phyloP scores from a whole-genome alignment of 225 moss, liverwort and hornwort genomes.

The Ulota crispa region DNA sequence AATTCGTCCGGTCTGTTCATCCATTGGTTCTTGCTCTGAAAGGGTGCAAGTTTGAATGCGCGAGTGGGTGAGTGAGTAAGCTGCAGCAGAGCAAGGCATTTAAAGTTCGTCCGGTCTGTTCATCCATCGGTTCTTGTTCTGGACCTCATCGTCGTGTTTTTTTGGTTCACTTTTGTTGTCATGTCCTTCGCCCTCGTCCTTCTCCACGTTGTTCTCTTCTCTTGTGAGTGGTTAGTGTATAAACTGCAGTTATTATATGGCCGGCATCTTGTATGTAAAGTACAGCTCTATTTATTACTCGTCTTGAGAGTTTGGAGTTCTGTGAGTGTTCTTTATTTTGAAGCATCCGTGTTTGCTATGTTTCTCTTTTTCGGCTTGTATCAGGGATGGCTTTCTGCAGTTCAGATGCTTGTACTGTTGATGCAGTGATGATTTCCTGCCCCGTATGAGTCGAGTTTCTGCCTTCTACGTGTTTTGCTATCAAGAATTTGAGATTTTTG shows the following conservation, averaged over 20 bases:
- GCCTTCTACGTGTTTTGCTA: background rate
- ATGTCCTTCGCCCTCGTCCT: slow-evolving; percentile 21
- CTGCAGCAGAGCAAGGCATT: slow-evolving; percentile 14
- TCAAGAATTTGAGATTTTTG: background rate
- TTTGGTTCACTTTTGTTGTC: slow-evolving; percentile 27
- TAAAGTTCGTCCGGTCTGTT: slow-evolving; percentile 23
- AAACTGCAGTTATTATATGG: slow-evolving; percentile 36
- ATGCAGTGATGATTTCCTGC: slow-evolving; percentile 38
- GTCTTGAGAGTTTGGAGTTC: slow-evolving; percentile 18
- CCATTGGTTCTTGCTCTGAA: slow-evolving; percentile 15
- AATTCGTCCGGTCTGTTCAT: slow-evolving; percentile 30
- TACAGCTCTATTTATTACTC: slow-evolving; percentile 17
- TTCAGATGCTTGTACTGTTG: slow-evolving; percentile 40
- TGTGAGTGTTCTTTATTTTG: background rate
- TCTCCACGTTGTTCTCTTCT: slow-evolving; percentile 15
- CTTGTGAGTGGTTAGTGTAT: slow-evolving; percentile 15
- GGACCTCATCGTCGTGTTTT: slow-evolving; percentile 35
- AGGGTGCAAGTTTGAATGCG: background rate
- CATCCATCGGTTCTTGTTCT: slow-evolving; percentile 26
- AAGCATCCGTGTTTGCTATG: slow-evolving; percentile 5
- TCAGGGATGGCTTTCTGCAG: slow-evolving; percentile 40
- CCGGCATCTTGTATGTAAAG: slow-evolving; percentile 34
- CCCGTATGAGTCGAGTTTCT: slow-evolving; percentile 12
- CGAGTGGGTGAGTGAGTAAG: slow-evolving; percentile 5
- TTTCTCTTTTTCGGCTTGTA: background rate